Base-by-base conservation (phyloP, 495 filamentous ascomycete genomes). In the Podospora comata region DNA sequence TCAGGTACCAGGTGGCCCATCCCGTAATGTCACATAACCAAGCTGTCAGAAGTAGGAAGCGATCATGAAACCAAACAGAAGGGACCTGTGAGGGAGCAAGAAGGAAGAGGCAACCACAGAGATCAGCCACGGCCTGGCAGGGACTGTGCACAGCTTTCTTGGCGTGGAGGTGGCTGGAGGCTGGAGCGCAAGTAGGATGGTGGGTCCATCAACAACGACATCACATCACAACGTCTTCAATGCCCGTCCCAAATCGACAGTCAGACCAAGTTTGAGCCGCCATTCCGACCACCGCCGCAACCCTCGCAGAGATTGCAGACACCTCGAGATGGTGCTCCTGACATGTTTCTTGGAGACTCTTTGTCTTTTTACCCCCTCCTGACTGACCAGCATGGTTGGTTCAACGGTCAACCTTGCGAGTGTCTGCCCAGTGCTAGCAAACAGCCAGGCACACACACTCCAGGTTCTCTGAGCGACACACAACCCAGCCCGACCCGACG, bases 221-320 rank as follows among this genome's bases (percentile, higher is more conserved):
- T 67, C 64, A 65, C 68, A 65, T 67, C 60, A 64, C 60, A 34
- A 62, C 54, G 56, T 62, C 44, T 62, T 60, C 18, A 68, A 44
- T 62, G 61, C n/a, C 32, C 53, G 61, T 23, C 32, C 34, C 60
- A 71, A 62, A 66, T 34, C 59, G 67, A 70, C 64, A 39, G 23
- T 34, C 63, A 59, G 69, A 68, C 57, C 71, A 70, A 67, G 54
- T 53, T 67, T 48, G 13, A 54, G 30, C 59, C 62, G n/a, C 62
- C 64, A 34, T 64, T 67, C 60, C 39, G 34, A 68, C 28, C 65
- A 55, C 71, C 66, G 59, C 72, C 53, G 20, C 68, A 70, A 70
- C 67, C 48, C 32, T 66, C 64, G 60, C 16, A 55, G 64, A 62
- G 16, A 18, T 67, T 66, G 65, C 65, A 66, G 68, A 60, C 20